These are phyloP conservation scores for Phaffia australis DNA, from an alignment of 768 basidiomycete genomes.

Conservation along the genomic window DNA sequence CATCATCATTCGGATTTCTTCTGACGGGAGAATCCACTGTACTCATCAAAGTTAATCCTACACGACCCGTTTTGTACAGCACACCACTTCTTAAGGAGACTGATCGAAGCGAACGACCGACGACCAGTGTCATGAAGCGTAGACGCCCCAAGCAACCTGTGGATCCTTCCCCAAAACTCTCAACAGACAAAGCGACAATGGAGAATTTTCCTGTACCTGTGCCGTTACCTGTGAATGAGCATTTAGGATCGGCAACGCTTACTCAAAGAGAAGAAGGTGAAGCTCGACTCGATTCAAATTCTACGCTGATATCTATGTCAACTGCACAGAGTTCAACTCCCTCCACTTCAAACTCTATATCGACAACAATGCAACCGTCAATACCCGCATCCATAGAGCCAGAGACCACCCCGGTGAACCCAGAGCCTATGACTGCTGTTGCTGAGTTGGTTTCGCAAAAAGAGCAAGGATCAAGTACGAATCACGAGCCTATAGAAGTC, in stretches of 20 bases:
- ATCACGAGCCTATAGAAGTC: neutral
- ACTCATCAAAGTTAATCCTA: neutral
- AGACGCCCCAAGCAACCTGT: neutral
- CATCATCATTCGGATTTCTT: neutral
- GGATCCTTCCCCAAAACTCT: conserved; percentile 4
- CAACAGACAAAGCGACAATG: neutral
- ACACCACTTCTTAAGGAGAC: conserved; percentile 14
- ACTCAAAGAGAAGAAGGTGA: neutral
- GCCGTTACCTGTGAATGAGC: neutral
- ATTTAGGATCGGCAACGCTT: neutral
- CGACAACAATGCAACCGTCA: neutral
- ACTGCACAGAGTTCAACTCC: too few species aligned
- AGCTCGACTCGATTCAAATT: too few species aligned
- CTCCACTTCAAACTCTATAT: neutral
- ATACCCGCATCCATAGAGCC: neutral
- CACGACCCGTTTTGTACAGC: neutral
- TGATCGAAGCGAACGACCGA: conserved; percentile 17
- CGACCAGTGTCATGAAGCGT: conserved; percentile 1
- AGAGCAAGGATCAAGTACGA: neutral
- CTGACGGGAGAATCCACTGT: neutral
- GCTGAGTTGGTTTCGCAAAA: neutral
- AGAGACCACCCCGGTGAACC: neutral
- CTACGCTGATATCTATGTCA: too few species aligned
- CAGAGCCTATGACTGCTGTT: neutral
- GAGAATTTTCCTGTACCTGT: neutral